phyloP scores from a whole-genome alignment of 2,329 filamentous ascomycete genomes.

The Paracorniculantispora psalliotae region DNA sequence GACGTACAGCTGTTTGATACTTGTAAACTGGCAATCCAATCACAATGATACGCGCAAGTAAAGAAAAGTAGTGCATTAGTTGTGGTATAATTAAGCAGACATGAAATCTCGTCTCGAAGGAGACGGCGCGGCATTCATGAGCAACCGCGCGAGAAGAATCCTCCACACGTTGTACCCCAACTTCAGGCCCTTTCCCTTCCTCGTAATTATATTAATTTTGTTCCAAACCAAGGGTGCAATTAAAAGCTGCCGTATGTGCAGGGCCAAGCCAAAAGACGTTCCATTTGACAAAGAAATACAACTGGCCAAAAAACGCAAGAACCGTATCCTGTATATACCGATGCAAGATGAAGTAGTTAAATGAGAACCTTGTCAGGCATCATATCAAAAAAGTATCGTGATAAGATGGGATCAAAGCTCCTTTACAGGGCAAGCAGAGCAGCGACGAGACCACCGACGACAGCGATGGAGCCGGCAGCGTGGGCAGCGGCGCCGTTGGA shows the following conservation, averaged over 20 bases:
- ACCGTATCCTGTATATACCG: constrained; percentile 2
- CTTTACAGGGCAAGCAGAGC: constrained; percentile 41
- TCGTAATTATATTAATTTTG: neutral
- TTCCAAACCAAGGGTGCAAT: neutral
- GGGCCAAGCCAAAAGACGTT: neutral
- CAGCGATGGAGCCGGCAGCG: constrained; percentile 34
- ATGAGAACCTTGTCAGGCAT: constrained; percentile 3
- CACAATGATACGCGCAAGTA: neutral
- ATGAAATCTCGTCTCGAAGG: constrained; percentile 12
- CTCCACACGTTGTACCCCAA: neutral
- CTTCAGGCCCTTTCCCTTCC: neutral
- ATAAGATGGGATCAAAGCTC: constrained; percentile 15
- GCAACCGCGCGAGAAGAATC: neutral
- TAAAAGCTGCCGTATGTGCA: constrained; percentile 1
- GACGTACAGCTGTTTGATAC: neutral
- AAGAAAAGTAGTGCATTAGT: neutral
- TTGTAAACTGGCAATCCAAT: too few species aligned
- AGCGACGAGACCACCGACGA: constrained; percentile 36
- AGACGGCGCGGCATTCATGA: constrained; percentile 5
- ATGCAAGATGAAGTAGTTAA: constrained; percentile 5
- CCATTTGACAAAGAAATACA: neutral
- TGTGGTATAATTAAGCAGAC: neutral
- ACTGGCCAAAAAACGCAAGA: neutral
- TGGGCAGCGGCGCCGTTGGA: constrained; percentile 25
- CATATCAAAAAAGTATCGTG: neutral